Conservation (phyloP, 2,329 filamentous ascomycete genomes). For the Annulohypoxylon truncatum region DNA sequence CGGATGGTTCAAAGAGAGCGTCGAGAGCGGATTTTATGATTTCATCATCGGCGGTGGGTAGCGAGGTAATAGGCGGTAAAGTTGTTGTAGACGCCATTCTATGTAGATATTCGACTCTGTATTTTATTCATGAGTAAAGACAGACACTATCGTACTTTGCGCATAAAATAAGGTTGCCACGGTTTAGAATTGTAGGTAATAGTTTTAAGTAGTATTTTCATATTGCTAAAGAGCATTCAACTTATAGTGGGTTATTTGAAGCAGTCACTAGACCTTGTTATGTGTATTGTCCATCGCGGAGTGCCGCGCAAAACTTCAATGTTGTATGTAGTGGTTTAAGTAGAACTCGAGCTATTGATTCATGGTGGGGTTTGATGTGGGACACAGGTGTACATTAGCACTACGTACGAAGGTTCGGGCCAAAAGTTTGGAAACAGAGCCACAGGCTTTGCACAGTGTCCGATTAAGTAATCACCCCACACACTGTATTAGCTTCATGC, state of each 20-base stretch:
- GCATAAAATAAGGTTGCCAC: neutral
- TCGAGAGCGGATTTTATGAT: slow-evolving; percentile 73
- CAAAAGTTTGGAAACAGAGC: no score
- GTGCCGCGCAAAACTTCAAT: neutral
- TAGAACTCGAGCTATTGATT: slow-evolving; percentile 3
- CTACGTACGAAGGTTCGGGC: no score
- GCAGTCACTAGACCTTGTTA: neutral
- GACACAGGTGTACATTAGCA: neutral
- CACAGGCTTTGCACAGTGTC: no score
- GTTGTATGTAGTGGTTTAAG: neutral
- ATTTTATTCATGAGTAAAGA: no score
- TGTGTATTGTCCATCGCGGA: neutral
- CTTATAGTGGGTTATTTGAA: neutral
- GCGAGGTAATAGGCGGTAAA: slow-evolving; percentile 68
- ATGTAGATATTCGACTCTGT: neutral
- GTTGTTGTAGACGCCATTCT: slow-evolving; percentile 34
- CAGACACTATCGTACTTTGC: neutral
- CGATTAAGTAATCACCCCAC: no score
- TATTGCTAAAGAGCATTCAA: neutral
- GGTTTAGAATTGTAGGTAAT: neutral
- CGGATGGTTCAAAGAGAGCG: slow-evolving; percentile 85
- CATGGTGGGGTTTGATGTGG: neutral
- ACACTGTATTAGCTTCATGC: no score
- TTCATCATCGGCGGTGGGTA: slow-evolving; percentile 66
- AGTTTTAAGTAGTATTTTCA: neutral